Conservation (phyloP, 768 basidiomycete species). For the Fomitopsis serialis region DNA sequence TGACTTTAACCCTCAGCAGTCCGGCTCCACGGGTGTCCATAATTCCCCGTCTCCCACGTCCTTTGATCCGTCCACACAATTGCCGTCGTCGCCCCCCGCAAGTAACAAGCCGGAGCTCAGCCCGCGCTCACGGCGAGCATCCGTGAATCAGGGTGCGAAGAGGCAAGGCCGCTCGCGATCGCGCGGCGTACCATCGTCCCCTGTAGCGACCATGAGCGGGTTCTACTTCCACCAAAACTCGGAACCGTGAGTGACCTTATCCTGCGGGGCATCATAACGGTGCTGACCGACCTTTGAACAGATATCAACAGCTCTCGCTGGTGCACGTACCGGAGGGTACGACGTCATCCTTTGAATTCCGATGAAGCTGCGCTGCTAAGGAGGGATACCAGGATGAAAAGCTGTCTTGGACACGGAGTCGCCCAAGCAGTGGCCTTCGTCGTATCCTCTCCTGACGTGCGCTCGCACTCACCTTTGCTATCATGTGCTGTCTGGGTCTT, state of each 20-base stretch:
- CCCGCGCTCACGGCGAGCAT: slow-evolving; percentile 16
- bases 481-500: not conserved
- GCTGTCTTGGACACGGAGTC: not conserved
- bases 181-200: slow-evolving; percentile 40
- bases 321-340: slow-evolving; percentile 70
- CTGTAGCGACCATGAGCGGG: slow-evolving; percentile 74
- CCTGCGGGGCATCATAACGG: not conserved
- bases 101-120: slow-evolving; percentile 22
- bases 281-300: slow-evolving; percentile 23
- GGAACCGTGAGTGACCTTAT: slow-evolving; percentile 65
- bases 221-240: slow-evolving; percentile 95
- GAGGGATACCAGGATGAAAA: not conserved
- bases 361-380: slow-evolving; percentile 25
- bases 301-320: slow-evolving; percentile 87
- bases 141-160: slow-evolving; percentile 28
- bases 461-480: not conserved
- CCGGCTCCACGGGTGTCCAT: slow-evolving; percentile 17
- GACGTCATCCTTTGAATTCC: slow-evolving; percentile 83
- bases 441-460: not conserved
- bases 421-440: not conserved
- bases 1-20: slow-evolving; percentile 72
- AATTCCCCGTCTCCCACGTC: slow-evolving; percentile 9
- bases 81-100: slow-evolving; percentile 33
- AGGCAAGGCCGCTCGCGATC: slow-evolving; percentile 39
- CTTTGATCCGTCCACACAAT: slow-evolving; percentile 10